A percentile compares a stretch with the other conserved stretches of the same genome.
Conservation (phyloP, 2,329 filamentous ascomycete genomes). For the Polytolypa hystricis region DNA sequence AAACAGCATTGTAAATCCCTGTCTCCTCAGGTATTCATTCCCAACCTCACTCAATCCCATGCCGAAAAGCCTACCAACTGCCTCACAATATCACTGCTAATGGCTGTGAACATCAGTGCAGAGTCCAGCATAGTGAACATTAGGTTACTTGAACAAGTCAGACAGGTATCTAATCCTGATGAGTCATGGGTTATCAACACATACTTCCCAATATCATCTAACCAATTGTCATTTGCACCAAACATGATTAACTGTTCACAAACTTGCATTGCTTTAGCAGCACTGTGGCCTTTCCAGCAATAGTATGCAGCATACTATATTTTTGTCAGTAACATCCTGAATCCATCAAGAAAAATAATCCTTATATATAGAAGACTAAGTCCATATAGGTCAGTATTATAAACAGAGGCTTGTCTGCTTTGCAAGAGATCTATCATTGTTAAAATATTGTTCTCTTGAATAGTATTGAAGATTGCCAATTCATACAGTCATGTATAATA, state of each 20-base stretch:
- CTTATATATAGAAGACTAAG: no score
- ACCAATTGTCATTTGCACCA: conserved; percentile 5
- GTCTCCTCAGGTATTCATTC: conserved; percentile 2
- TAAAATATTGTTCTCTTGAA: no score
- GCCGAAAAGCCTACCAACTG: conserved; percentile 4
- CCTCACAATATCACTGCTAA: not conserved
- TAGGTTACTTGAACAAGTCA: conserved; percentile 1
- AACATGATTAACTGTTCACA: not conserved
- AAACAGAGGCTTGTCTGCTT: not conserved
- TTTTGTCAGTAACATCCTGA: no score
- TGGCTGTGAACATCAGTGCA: conserved; percentile 3
- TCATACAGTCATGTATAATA: no score
- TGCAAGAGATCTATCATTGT: not conserved
- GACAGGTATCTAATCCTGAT: not conserved
- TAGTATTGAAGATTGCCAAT: no score
- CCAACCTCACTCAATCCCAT: not conserved
- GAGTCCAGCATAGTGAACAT: conserved; percentile 2
- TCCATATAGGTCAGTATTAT: no score
- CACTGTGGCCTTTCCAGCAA: not conserved
- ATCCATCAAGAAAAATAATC: no score
- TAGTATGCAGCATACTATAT: no score
- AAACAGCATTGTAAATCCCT: conserved; percentile 1
- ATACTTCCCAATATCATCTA: conserved; percentile 7
- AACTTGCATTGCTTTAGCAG: not conserved
- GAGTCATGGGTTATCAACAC: not conserved